Conservation (phyloP, 805 yeast genomes). For the Lachancea thermotolerans region DNA sequence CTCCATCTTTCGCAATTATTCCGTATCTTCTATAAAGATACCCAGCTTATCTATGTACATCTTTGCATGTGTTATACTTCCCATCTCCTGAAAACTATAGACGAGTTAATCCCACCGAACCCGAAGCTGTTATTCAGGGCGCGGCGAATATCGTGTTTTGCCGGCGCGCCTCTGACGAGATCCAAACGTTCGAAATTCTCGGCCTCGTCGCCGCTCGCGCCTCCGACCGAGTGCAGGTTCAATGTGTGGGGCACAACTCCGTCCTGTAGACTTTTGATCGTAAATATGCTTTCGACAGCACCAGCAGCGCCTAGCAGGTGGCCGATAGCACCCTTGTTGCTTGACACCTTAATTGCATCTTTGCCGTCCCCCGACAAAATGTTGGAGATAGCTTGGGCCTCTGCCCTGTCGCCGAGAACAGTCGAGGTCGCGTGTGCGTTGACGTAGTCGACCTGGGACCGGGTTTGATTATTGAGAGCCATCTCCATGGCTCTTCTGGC, state of each 20-base stretch:
- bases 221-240: constrained; percentile 54
- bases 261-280: constrained; percentile 56
- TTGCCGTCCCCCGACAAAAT: constrained; percentile 33
- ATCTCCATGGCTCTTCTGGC: constrained; percentile 75
- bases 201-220: constrained; percentile 39
- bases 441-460: constrained; percentile 58
- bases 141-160: constrained; percentile 37
- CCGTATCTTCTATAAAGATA: constrained; percentile 7
- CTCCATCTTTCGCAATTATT: constrained; percentile 7
- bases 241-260: constrained; percentile 71
- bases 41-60: no score
- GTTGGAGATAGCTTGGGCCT: constrained; percentile 61
- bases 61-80: neutral
- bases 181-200: constrained; percentile 40
- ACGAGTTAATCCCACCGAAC: constrained; percentile 92
- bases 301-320: constrained; percentile 97
- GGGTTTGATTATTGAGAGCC: constrained; percentile 52
- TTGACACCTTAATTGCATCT: constrained; percentile 46
- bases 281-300: constrained; percentile 80
- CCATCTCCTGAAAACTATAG: constrained; percentile 47
- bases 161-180: constrained; percentile 48
- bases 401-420: constrained; percentile 80
- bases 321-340: constrained; percentile 90
- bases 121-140: constrained; percentile 92
- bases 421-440: constrained; percentile 99